phyloP scores from a whole-genome alignment of 495 filamentous ascomycete species.

The Massariosphaeria phaeospora region DNA sequence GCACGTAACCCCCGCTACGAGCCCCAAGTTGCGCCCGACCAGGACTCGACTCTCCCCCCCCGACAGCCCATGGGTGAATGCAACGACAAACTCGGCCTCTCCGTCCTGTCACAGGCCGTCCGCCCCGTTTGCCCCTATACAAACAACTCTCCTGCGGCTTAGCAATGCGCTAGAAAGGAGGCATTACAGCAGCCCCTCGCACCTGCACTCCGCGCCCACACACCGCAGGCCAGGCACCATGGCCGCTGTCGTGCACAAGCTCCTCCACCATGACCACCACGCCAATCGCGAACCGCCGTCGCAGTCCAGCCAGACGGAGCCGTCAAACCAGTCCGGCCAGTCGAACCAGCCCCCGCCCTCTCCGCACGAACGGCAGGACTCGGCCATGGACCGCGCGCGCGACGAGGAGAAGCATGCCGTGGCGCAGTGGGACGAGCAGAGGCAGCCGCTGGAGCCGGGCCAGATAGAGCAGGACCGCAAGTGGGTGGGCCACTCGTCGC shows the following conservation, averaged over 20 bases:
- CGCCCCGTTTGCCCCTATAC: slow-evolving; percentile 11
- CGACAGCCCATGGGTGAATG: slow-evolving; percentile 27
- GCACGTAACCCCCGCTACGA: slow-evolving; percentile 20
- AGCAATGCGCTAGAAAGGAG: slow-evolving; percentile 20
- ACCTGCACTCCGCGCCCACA: background rate
- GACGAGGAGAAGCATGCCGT: slow-evolving; percentile 51
- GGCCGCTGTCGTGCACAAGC: slow-evolving; percentile 29
- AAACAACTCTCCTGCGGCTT: slow-evolving; percentile 5
- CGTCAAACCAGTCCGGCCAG: too few species aligned
- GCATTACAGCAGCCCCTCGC: slow-evolving; percentile 5
- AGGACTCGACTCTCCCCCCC: slow-evolving; percentile 24
- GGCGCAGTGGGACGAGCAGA: slow-evolving; percentile 45
- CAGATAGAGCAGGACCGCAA: slow-evolving; percentile 55
- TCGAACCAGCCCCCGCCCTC: background rate
- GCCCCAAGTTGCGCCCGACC: background rate
- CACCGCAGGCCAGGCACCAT: slow-evolving; percentile 27
- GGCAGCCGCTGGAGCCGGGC: slow-evolving; percentile 47
- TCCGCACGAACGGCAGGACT: slow-evolving; percentile 11
- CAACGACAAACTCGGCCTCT: slow-evolving; percentile 13
- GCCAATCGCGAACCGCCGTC: background rate
- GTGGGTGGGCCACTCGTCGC: slow-evolving; percentile 53
- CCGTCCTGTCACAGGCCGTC: slow-evolving; percentile 7
- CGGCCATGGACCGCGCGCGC: slow-evolving; percentile 30
- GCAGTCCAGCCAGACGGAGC: too few species aligned
- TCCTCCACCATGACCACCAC: slow-evolving; percentile 11